These are phyloP conservation scores for Tripterygium wilfordii DNA, from an alignment of 177 flowering plant genomes.

Conservation along the genomic window DNA sequence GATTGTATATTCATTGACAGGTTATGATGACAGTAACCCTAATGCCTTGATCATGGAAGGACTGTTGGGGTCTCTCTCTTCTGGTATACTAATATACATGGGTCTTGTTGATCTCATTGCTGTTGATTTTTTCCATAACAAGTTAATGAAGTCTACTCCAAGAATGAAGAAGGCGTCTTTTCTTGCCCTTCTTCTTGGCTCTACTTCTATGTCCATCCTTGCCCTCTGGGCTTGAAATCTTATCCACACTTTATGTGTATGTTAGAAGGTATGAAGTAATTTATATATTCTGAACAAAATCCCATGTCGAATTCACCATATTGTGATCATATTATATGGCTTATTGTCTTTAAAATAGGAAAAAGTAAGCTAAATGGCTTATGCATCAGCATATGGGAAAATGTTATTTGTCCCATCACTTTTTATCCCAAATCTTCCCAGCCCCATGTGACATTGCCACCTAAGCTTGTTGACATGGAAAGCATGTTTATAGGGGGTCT, in stretches of 20 bases:
- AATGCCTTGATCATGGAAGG: slow-evolving; percentile 74
- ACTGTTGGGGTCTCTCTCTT: slow-evolving; percentile 57
- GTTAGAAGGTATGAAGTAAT: too few species aligned
- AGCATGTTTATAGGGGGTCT: too few species aligned
- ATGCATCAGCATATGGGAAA: too few species aligned
- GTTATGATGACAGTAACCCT: slow-evolving; percentile 58
- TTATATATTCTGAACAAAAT: too few species aligned
- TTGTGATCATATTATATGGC: too few species aligned
- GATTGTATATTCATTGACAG: slow-evolving; percentile 52
- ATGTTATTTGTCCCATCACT: too few species aligned
- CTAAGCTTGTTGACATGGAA: too few species aligned
- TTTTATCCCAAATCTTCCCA: too few species aligned
- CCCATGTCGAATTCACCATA: too few species aligned
- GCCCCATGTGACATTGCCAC: too few species aligned
- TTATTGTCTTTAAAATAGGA: too few species aligned
- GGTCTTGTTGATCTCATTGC: slow-evolving; percentile 87
- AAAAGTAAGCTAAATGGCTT: too few species aligned
- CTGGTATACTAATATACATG: slow-evolving; percentile 84
- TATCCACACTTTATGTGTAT: not conserved
- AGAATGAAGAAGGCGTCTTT: slow-evolving; percentile 52
- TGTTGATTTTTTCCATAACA: slow-evolving; percentile 77
- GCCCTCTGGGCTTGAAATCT: slow-evolving; percentile 53
- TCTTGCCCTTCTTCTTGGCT: slow-evolving; percentile 52
- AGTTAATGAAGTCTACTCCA: slow-evolving; percentile 43
- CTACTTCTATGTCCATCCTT: slow-evolving; percentile 59